Percentiles rank a stretch among this genome's conserved stretches.
These are phyloP conservation scores for Polychaeton citri DNA, from an alignment of 2,329 filamentous ascomycete genomes.

Conservation along the genomic window DNA sequence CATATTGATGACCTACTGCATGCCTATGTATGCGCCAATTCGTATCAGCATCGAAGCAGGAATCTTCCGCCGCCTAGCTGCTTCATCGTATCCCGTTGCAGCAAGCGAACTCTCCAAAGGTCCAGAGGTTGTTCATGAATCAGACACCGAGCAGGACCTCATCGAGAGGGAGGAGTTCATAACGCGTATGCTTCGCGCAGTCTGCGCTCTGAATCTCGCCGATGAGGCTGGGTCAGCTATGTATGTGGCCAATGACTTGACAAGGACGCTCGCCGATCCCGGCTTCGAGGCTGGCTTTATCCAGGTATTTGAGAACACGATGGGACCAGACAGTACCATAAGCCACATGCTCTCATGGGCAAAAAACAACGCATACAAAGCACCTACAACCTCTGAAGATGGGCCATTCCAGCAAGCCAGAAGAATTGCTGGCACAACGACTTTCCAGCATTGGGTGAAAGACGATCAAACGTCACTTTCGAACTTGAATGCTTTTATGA, in stretches of 20 bases:
- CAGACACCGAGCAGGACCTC: constrained; percentile 1
- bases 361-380: constrained; percentile 1
- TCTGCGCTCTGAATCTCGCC: constrained; percentile 2
- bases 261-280: constrained; percentile 3
- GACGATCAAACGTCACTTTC: constrained; percentile 1
- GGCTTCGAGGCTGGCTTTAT: constrained; percentile 4
- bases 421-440: constrained; percentile 3
- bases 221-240: constrained; percentile 2
- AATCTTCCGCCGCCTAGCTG: constrained; percentile 2
- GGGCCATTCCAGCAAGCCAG: constrained; percentile 5
- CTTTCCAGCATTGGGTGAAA: constrained; percentile 5
- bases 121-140: constrained; percentile 1
- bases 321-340: constrained; percentile 2
- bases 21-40: constrained; percentile 1
- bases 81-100: neutral
- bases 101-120: constrained; percentile 1
- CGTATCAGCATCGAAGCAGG: constrained; percentile 1
- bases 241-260: constrained; percentile 5
- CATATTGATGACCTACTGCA: constrained; percentile 1
- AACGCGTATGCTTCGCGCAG: constrained; percentile 4
- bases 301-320: constrained; percentile 3
- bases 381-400: constrained; percentile 1
- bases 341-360: neutral
- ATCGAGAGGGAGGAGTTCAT: constrained; percentile 4
- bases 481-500: constrained; percentile 5